Conservation (phyloP, 345 rosid species). For the Eucalyptus fibrosa region DNA sequence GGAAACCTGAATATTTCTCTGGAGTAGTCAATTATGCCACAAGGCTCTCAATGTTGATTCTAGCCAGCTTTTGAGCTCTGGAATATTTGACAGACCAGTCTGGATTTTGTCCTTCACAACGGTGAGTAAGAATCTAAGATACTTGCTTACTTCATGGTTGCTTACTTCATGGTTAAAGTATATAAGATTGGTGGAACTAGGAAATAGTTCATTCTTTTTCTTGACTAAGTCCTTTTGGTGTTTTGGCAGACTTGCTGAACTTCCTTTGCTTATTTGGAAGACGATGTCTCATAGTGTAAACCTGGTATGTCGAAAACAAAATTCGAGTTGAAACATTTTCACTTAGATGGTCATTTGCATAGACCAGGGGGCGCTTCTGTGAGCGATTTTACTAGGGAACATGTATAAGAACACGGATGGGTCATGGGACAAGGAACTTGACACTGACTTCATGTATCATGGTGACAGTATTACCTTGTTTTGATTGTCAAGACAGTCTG, state of each 20-base stretch:
- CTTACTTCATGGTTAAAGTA: not conserved
- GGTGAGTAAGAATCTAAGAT: not conserved
- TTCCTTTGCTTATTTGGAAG: not conserved
- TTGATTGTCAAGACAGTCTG: not conserved
- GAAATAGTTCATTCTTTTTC: not conserved
- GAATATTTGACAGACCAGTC: not conserved
- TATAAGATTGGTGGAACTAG: not conserved
- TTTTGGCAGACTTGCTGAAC: not conserved
- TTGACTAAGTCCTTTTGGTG: not conserved
- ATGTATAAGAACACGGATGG: not conserved
- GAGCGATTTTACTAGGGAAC: not conserved
- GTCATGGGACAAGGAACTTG: not conserved
- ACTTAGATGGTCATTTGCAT: not conserved
- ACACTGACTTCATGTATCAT: not conserved
- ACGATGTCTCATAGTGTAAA: not conserved
- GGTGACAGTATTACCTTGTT: not conserved
- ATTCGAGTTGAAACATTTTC: not conserved
- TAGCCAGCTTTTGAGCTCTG: not conserved
- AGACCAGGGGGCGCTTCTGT: not conserved
- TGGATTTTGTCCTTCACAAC: not conserved
- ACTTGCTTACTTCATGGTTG: not conserved
- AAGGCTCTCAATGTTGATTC: not conserved
- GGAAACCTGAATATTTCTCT: slow-evolving; percentile 31
- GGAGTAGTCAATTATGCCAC: not conserved
- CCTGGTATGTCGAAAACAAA: not conserved